These are phyloP conservation scores for Paracamarosporium sp. DNA, from an alignment of 2,329 filamentous ascomycete species.

Conservation along the genomic window DNA sequence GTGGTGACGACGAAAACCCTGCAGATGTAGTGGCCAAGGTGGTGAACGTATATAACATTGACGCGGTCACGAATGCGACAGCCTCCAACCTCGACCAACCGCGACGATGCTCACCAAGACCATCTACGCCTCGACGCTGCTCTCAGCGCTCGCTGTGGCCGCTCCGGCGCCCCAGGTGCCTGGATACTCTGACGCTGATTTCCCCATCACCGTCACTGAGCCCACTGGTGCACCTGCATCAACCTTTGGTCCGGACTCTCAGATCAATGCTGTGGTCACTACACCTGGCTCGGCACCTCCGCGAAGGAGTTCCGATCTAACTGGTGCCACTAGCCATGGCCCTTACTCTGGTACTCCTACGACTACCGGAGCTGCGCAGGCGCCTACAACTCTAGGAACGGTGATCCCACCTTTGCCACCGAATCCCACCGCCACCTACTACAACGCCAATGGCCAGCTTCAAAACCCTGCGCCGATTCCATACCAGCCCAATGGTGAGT, in stretches of 20 bases:
- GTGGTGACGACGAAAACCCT: not conserved
- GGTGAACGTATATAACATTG: constrained; percentile 19
- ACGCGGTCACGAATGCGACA: constrained; percentile 4
- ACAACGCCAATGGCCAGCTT: constrained; percentile 74
- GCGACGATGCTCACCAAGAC: constrained; percentile 48
- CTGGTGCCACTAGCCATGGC: constrained; percentile 71
- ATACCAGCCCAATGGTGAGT: constrained; percentile 67
- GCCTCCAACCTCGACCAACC: constrained; percentile 11
- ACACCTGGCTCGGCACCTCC: constrained; percentile 49
- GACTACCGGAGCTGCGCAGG: constrained; percentile 72
- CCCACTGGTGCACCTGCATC: constrained; percentile 45
- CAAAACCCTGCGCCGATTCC: constrained; percentile 73
- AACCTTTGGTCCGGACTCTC: constrained; percentile 53
- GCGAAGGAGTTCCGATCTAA: constrained; percentile 56
- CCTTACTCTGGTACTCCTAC: constrained; percentile 71
- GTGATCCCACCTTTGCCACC: constrained; percentile 66
- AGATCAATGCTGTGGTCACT: constrained; percentile 33
- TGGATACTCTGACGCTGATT: constrained; percentile 55
- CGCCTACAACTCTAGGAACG: constrained; percentile 59
- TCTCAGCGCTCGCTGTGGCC: constrained; percentile 45
- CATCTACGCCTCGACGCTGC: constrained; percentile 38
- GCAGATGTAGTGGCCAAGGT: not conserved
- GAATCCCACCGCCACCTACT: constrained; percentile 68
- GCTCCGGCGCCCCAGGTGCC: constrained; percentile 50
- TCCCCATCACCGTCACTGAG: constrained; percentile 47